Evolutionary conservation across 345 rosid species (phyloP), one percentile per base, ranked within the genome.

Genomic region (Gossypium herbaceum): DNA sequence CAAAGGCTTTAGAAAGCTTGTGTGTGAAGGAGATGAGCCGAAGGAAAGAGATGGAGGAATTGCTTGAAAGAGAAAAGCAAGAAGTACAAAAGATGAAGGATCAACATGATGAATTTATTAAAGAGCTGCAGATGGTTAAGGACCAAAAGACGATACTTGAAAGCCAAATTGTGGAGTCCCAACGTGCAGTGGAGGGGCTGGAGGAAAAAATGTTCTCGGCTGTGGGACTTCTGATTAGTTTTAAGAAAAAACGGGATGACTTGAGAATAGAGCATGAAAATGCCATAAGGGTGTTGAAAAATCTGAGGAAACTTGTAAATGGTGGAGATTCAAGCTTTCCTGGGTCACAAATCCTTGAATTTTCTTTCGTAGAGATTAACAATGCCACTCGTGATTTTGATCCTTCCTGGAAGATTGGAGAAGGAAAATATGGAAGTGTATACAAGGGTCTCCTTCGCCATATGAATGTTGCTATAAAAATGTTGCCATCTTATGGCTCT

Each of bases 201-300:
- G 97, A 93, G 82, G 94, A 86, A 83, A 94, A 94, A 86, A 84
- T 94, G 54, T 51, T 88, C 24, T 88, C 94, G 22, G 98, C 97
- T 13, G 94, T 89, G 80, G 86, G 86, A 60, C 92, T 94, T 76
- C 84, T 94, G 83, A 88, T 87, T 81, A 83, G 84, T 72, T 91
- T 89, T 80, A 91, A 83, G 78, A 85, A 81, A 80, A 79, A 84
- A 79, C 80, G 98, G 68, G 98, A 94, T 82, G 88, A 82, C 76
- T 81, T 93, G 78, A 82, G 76, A 71, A 70, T 80, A 16, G 91
- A 92, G 80, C 86, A 79, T 68, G 88, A 75, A 81, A 84, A 86
- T 41, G 88, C 87, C 60, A 51, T 78, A 44, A 85, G 72, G 82
- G 83, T 86, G 77, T 88, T 85, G 17, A 75, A 77, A 62, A 73